phyloP scores from a whole-genome alignment of 768 basidiomycete species.

The Paxillus involutus region DNA sequence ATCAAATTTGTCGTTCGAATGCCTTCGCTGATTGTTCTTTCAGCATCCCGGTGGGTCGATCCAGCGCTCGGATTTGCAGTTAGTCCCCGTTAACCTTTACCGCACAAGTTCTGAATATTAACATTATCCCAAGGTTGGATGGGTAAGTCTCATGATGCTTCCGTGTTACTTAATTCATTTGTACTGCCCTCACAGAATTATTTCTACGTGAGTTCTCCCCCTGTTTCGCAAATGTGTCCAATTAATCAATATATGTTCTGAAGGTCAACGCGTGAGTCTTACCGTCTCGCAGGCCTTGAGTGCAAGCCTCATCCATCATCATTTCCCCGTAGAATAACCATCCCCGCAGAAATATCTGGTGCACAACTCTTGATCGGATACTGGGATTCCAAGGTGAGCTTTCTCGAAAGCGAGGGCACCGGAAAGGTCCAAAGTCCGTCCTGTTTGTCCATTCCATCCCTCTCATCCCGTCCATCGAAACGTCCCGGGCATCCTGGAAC shows the following conservation, averaged over 20 bases:
- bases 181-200: constrained; percentile 41
- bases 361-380: constrained; percentile 67
- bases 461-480: no score
- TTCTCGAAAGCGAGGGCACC: neutral
- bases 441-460: no score
- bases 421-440: no score
- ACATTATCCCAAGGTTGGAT: constrained; percentile 20
- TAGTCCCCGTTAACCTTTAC: constrained; percentile 28
- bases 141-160: constrained; percentile 26
- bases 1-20: constrained; percentile 2
- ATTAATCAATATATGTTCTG: neutral
- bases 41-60: constrained; percentile 58
- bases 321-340: constrained; percentile 45
- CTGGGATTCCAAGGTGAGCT: constrained; percentile 63
- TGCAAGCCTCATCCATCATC: neutral
- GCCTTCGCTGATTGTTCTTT: neutral
- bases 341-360: constrained; percentile 73
- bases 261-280: constrained; percentile 9
- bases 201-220: constrained; percentile 45
- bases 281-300: neutral
- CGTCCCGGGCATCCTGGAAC: no score
- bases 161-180: neutral
- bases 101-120: neutral
- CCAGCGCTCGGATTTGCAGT: constrained; percentile 59
- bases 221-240: neutral